phyloP scores from a whole-genome alignment of 495 filamentous ascomycete species.

The Neurospora terricola region DNA sequence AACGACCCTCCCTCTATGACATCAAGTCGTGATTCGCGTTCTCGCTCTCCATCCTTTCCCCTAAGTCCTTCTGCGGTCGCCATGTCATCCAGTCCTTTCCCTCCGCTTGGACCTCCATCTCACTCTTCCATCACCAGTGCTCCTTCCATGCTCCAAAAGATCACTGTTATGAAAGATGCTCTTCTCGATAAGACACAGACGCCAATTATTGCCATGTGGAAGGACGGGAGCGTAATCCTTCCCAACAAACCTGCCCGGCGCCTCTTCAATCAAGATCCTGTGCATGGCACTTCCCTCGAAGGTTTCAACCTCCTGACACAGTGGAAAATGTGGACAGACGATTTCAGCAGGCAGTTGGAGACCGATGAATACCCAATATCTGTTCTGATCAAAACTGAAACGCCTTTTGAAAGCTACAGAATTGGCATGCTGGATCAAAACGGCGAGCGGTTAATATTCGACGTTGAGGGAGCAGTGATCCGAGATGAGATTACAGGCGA shows the following conservation, averaged over 20 bases:
- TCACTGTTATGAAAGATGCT: constrained; percentile 59
- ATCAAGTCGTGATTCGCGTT: constrained; percentile 25
- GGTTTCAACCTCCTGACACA: constrained; percentile 42
- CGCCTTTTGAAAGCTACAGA: constrained; percentile 40
- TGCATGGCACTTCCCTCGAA: constrained; percentile 31
- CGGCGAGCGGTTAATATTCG: constrained; percentile 39
- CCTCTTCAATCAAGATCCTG: constrained; percentile 36
- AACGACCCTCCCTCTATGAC: constrained; percentile 33
- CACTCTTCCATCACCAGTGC: constrained; percentile 35
- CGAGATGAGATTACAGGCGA: constrained; percentile 49
- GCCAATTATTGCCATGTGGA: constrained; percentile 63
- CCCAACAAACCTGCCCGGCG: constrained; percentile 51
- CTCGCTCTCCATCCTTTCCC: constrained; percentile 23
- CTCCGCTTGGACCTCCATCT: constrained; percentile 49
- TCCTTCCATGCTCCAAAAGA: constrained; percentile 53
- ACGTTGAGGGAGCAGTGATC: constrained; percentile 50
- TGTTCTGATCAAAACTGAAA: constrained; percentile 44
- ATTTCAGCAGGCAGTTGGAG: constrained; percentile 48
- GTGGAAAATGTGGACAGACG: constrained; percentile 48
- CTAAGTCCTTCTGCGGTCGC: constrained; percentile 29
- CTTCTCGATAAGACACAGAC: constrained; percentile 57
- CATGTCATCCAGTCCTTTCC: constrained; percentile 41
- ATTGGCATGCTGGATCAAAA: constrained; percentile 49
- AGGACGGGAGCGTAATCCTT: constrained; percentile 54
- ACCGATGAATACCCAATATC: constrained; percentile 52